Evolutionary conservation across 768 basidiomycete genomes (phyloP).

Genomic region (Tulasnella sp.): DNA sequence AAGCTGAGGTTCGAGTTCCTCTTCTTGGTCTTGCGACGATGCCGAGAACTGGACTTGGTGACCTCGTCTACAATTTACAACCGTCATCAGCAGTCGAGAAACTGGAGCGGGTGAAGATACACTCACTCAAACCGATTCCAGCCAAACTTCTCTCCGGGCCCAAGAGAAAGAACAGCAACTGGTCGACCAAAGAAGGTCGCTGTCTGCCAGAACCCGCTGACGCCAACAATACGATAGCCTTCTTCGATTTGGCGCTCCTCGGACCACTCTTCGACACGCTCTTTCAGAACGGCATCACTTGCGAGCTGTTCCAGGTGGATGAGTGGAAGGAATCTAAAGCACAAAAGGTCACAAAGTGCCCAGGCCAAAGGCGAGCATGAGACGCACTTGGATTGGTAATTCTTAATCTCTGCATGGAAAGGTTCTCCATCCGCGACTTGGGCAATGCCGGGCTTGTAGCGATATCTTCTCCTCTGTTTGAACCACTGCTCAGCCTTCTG

Average conservation of each 20-base stretch:
- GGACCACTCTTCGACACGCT: conserved; percentile 64
- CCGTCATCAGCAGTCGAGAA: background rate
- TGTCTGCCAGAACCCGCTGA: conserved; percentile 62
- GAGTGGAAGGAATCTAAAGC: conserved; percentile 41
- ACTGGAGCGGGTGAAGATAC: background rate
- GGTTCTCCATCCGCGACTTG: background rate
- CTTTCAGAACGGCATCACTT: conserved; percentile 48
- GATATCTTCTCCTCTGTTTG: background rate
- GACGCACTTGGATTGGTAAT: background rate
- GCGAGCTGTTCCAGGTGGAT: conserved; percentile 55
- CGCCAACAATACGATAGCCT: conserved; percentile 61
- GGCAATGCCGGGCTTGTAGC: background rate
- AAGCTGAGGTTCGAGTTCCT: conserved; percentile 43
- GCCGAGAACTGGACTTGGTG: conserved; percentile 50
- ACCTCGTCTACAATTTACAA: conserved; percentile 47
- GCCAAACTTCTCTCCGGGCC: conserved; percentile 55
- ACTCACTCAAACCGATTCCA: conserved; percentile 66
- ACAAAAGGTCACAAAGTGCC: background rate
- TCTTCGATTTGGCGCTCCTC: conserved; percentile 51
- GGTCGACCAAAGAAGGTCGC: conserved; percentile 53
- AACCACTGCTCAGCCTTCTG: background rate
- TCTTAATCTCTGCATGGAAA: background rate
- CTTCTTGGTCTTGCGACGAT: conserved; percentile 52
- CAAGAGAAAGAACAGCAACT: conserved; percentile 55
- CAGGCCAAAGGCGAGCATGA: background rate